phyloP scores from a whole-genome alignment of 305 asterid genomes.

The Fraxinus sp. region DNA sequence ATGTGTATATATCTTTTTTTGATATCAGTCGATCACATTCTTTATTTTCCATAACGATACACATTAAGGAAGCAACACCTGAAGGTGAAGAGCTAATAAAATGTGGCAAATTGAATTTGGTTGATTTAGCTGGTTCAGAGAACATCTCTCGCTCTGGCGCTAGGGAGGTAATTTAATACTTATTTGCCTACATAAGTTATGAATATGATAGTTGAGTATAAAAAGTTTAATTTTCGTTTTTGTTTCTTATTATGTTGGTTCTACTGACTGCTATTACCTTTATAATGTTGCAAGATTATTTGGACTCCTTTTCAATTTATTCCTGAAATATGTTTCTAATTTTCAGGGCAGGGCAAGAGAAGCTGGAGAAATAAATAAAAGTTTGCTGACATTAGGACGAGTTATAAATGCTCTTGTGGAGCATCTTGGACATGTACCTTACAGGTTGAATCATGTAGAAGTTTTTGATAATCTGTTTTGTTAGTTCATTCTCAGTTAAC shows the following conservation, averaged over 20 bases:
- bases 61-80: conserved; percentile 96
- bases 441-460: conserved; percentile 47
- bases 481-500: conserved; percentile 8
- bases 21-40: conserved; percentile 91
- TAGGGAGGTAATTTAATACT: conserved; percentile 65
- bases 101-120: conserved; percentile 94
- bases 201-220: neutral
- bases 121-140: conserved; percentile 97
- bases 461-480: neutral
- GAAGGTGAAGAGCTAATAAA: conserved; percentile 98
- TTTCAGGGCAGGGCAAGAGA: conserved; percentile 87
- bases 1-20: conserved; percentile 10
- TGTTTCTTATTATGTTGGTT: neutral
- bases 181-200: neutral
- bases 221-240: neutral
- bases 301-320: neutral
- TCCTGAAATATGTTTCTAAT: neutral
- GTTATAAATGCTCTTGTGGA: conserved; percentile 89
- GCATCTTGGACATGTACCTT: conserved; percentile 88
- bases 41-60: conserved; percentile 89
- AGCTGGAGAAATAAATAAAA: conserved; percentile 95
- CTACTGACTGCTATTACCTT: neutral
- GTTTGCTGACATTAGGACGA: conserved; percentile 85
- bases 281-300: neutral
- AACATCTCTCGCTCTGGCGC: conserved; percentile 98